Evolutionary conservation across 176 grass and related monocot genomes (phyloP), one percentile per base, ranked within the genome.

Genomic region (Oryza nivara): DNA sequence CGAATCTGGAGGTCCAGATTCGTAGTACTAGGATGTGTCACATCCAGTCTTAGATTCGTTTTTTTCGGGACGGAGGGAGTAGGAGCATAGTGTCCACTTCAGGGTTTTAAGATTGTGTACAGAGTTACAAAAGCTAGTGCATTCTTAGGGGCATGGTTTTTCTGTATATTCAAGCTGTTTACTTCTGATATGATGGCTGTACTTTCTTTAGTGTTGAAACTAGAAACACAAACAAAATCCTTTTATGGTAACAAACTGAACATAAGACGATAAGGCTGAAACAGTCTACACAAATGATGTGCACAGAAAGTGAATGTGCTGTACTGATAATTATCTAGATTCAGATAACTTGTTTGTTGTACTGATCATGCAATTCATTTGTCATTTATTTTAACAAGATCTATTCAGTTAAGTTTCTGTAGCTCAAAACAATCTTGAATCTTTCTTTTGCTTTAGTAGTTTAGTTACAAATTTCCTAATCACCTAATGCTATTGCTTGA

Each of bases 271-370:
- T 52, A 35, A 81, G 20, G 26, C 72, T 20, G 46, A 19, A 9
- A 54, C 15, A 0, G 11, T 35, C 30, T 75, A 32, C 47, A 56
- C 16, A 36, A 58, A 20, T 35, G 17, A 32, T 40, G 19, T 14
- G 30, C 12, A 38, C 44, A 46, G 61, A 9, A 72, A 80, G 3
- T 68, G 43, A 78, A 76, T 65, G 75, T 15, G 52, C 23, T n/a
- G 10, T 76, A 65, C 64, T 15, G 26, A 69, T 11, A 14, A 58
- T 87, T 69, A n/a, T 20, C 64, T 7, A 16, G 8, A 69, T 63
- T 89, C 3, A 63, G 26, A 61, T 75, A 34, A 15, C 38, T 69
- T 75, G 69, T 80, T 88, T 78, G 22, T 88, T 78, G 12, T 44
- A 70, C 19, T 74, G 19, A 71, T 71, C 30, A 52, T 76, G 40